phyloP scores from a whole-genome alignment of 176 grass and related monocot genomes.

The Olyra latifolia region DNA sequence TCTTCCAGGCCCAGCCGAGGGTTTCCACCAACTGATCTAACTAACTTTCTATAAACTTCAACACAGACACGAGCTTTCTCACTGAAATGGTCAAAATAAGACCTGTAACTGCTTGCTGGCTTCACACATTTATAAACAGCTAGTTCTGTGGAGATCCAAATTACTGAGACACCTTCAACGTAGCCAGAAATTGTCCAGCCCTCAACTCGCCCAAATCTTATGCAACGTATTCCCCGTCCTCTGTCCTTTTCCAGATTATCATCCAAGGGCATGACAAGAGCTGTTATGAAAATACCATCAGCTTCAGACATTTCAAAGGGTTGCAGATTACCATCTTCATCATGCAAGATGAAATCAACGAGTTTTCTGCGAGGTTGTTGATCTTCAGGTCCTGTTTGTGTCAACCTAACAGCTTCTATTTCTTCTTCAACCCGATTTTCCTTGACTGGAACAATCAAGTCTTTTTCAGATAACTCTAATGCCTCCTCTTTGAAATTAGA shows the following conservation, averaged over 20 bases:
- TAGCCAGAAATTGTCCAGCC: slow-evolving; percentile 95
- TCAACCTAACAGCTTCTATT: slow-evolving; percentile 77
- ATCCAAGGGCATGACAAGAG: slow-evolving; percentile 87
- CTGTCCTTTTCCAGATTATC: slow-evolving; percentile 83
- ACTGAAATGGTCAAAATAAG: slow-evolving; percentile 80
- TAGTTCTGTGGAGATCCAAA: slow-evolving; percentile 94
- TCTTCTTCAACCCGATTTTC: slow-evolving; percentile 73
- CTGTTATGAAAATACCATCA: slow-evolving; percentile 87
- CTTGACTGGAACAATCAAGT: slow-evolving; percentile 57
- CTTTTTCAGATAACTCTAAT: slow-evolving; percentile 60
- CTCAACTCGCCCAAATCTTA: slow-evolving; percentile 97
- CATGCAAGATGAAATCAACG: slow-evolving; percentile 87
- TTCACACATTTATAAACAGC: slow-evolving; percentile 98
- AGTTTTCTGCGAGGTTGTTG: slow-evolving; percentile 72
- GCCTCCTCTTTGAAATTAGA: slow-evolving; percentile 84
- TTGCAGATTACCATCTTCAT: slow-evolving; percentile 79
- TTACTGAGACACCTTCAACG: slow-evolving; percentile 80
- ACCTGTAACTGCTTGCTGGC: slow-evolving; percentile 80
- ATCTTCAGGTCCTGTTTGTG: slow-evolving; percentile 73
- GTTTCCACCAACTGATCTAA: slow-evolving; percentile 77
- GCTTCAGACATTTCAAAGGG: slow-evolving; percentile 99
- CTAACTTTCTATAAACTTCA: slow-evolving; percentile 86
- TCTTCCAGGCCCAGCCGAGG: slow-evolving; percentile 75
- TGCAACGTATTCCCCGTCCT: slow-evolving; percentile 84
- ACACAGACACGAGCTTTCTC: slow-evolving; percentile 93